Conservation (phyloP, 257 asterid species). For the Ilex aquifolium region DNA sequence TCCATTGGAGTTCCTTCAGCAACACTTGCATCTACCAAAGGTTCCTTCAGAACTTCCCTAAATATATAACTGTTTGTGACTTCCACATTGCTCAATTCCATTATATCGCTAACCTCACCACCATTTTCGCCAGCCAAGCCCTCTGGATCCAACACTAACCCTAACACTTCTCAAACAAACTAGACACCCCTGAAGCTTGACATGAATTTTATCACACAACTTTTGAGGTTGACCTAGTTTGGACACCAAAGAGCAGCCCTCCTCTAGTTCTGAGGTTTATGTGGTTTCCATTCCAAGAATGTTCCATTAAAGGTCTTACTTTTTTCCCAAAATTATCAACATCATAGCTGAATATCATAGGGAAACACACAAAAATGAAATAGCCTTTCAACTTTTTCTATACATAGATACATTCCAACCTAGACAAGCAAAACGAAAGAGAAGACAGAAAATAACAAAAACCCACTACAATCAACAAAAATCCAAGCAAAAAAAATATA, state of each 20-base stretch:
- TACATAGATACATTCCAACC: neutral
- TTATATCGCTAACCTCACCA: slow-evolving; percentile 8
- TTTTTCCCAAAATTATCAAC: neutral
- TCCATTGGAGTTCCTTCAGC: slow-evolving; percentile 8
- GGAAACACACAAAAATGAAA: neutral
- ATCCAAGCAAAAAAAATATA: too few species aligned
- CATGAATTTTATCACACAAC: slow-evolving; percentile 23
- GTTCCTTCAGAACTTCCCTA: slow-evolving; percentile 14
- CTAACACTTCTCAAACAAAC: slow-evolving; percentile 18
- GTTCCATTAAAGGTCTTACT: neutral
- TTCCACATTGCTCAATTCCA: slow-evolving; percentile 14
- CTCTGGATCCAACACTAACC: slow-evolving; percentile 12
- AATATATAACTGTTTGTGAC: slow-evolving; percentile 11
- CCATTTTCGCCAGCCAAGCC: slow-evolving; percentile 2
- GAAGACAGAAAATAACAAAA: too few species aligned
- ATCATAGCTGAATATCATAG: neutral
- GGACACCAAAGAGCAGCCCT: neutral
- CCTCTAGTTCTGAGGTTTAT: neutral
- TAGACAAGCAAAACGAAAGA: neutral
- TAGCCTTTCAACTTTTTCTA: too few species aligned
- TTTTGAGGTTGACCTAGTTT: neutral
- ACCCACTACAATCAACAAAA: neutral
- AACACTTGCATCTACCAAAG: slow-evolving; percentile 6
- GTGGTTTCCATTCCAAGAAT: neutral
- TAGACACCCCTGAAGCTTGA: slow-evolving; percentile 20